Conservation (phyloP, 805 yeast genomes). For the Saccharomycopsis sp. region DNA sequence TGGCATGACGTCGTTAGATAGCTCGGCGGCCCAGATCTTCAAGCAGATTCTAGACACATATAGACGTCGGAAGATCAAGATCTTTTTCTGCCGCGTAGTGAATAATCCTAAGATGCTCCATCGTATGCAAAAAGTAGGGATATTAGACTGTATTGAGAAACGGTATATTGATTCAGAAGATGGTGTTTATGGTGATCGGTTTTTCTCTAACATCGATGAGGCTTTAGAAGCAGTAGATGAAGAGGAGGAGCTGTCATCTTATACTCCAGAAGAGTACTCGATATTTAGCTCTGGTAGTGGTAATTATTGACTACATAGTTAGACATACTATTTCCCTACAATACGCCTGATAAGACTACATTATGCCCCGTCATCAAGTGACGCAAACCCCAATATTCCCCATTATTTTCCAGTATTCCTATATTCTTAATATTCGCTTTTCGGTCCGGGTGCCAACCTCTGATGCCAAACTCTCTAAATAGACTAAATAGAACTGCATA, state of each 20-base stretch:
- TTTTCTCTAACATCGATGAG: conserved; percentile 47
- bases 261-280: conserved; percentile 16
- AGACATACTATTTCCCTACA: conserved; percentile 21
- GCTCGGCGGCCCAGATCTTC: conserved; percentile 72
- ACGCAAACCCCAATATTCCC: too few relatives aligned
- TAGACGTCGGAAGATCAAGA: conserved; percentile 44
- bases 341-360: conserved; percentile 1
- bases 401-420: too few relatives aligned
- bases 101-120: conserved; percentile 38
- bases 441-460: not conserved
- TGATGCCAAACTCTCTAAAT: not conserved
- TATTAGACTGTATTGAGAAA: conserved; percentile 32
- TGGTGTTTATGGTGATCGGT: conserved; percentile 29
- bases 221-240: conserved; percentile 45
- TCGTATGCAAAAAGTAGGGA: conserved; percentile 52
- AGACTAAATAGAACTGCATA: not conserved
- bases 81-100: conserved; percentile 58
- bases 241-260: conserved; percentile 23
- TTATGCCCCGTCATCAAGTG: not conserved
- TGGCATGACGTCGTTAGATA: conserved; percentile 77
- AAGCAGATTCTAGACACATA: conserved; percentile 54
- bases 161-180: conserved; percentile 8
- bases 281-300: conserved; percentile 23
- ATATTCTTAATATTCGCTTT: not conserved
- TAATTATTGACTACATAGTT: conserved; percentile 10